Conservation (phyloP, 148 eudicot species). For the Selenicereus undatus region DNA sequence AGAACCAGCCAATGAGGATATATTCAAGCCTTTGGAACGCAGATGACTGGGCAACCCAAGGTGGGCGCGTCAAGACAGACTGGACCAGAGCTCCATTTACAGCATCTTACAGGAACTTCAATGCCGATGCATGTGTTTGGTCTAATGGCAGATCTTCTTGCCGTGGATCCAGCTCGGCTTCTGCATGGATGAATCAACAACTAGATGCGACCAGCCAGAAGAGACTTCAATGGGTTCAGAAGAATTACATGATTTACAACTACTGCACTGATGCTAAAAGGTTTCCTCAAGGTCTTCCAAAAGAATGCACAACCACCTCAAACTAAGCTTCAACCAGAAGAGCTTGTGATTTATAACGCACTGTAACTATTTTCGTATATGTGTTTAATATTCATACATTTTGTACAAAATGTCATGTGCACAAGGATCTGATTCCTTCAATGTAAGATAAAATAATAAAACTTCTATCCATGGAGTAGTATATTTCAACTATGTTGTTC, state of each 20-base stretch:
- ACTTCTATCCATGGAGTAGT: background rate
- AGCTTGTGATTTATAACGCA: background rate
- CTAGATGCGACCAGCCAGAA: constrained; percentile 33
- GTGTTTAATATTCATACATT: background rate
- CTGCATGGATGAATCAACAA: constrained; percentile 35
- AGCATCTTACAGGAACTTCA: constrained; percentile 33
- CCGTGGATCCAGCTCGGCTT: background rate
- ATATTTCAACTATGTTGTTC: background rate
- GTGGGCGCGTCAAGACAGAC: constrained; percentile 36
- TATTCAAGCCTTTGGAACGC: constrained; percentile 39
- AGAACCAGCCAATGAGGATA: constrained; percentile 31
- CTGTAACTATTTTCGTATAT: background rate
- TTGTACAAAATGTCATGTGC: constrained; percentile 18
- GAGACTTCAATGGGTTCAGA: constrained; percentile 38
- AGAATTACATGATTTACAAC: constrained; percentile 43
- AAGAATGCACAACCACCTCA: constrained; percentile 26
- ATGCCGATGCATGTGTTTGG: constrained; percentile 30
- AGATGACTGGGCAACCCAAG: constrained; percentile 37
- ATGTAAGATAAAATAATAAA: background rate
- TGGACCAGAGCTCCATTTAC: constrained; percentile 35
- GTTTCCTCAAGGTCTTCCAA: constrained; percentile 46
- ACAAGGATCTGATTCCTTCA: background rate
- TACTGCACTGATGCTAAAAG: constrained; percentile 40
- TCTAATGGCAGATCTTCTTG: constrained; percentile 29
- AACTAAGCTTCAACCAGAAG: background rate